Percentiles rank a stretch among this genome's conserved stretches.
Conservation (phyloP, 305 asterid genomes). For the Andrographis paniculata region DNA sequence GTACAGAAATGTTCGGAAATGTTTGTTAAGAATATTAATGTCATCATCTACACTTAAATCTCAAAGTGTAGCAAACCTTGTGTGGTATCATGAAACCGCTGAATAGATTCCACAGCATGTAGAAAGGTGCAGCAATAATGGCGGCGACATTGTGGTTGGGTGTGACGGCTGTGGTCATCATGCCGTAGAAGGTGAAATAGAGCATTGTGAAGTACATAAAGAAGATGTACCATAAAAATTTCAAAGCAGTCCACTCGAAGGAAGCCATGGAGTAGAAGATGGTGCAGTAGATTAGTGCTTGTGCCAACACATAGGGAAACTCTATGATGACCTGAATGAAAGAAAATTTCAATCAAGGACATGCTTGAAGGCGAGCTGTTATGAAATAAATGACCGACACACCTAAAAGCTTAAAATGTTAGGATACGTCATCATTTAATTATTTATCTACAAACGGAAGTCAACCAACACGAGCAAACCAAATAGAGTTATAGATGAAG, state of each 20-base stretch:
- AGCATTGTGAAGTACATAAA: slow-evolving; percentile 81
- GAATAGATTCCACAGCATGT: slow-evolving; percentile 97
- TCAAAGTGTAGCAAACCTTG: slow-evolving; percentile 72
- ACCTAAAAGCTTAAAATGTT: no score
- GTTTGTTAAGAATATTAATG: not conserved
- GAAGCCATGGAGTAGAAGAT: slow-evolving; percentile 81
- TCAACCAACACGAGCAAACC: no score
- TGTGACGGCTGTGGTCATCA: slow-evolving; percentile 97
- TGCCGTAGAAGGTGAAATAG: slow-evolving; percentile 91
- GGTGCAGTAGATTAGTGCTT: slow-evolving; percentile 56
- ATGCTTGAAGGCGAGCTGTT: not conserved
- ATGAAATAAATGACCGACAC: no score
- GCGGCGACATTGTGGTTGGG: slow-evolving; percentile 96
- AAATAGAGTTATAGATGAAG: slow-evolving; percentile 8
- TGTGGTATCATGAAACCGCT: slow-evolving; percentile 95
- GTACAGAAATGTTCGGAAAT: not conserved
- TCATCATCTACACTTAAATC: no score
- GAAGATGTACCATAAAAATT: slow-evolving; percentile 64
- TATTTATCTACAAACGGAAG: no score
- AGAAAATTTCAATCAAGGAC: slow-evolving; percentile 6
- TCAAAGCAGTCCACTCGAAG: slow-evolving; percentile 66
- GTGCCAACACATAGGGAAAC: slow-evolving; percentile 78
- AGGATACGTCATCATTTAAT: no score
- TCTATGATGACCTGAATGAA: slow-evolving; percentile 75
- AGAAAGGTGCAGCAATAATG: slow-evolving; percentile 81